phyloP scores from a whole-genome alignment of 2,329 filamentous ascomycete species.

The Verticillium klebahnii region DNA sequence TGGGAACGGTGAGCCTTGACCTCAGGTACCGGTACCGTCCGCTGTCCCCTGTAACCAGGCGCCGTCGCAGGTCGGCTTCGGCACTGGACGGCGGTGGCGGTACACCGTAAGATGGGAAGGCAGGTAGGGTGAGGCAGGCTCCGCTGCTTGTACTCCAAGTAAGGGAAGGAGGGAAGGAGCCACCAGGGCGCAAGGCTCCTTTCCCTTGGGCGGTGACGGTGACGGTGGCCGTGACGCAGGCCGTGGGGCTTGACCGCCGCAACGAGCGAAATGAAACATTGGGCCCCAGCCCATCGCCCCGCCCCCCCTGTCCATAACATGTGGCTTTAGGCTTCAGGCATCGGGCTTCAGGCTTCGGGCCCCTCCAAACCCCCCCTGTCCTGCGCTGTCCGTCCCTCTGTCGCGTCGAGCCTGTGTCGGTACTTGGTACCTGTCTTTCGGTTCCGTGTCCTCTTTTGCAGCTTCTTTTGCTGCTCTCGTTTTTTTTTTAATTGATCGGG shows the following conservation, averaged over 20 bases:
- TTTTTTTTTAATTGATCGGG: neutral
- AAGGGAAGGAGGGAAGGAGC: neutral
- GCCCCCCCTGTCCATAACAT: neutral
- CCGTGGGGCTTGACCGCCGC: slow-evolving; percentile 12
- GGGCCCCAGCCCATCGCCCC: neutral
- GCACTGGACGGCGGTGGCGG: neutral
- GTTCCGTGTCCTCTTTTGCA: neutral
- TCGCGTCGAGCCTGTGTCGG: neutral
- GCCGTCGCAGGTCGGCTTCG: neutral
- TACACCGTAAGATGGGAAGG: neutral
- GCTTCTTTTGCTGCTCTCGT: neutral
- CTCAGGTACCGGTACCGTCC: too few relatives aligned
- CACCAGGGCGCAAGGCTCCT: neutral
- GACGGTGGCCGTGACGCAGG: slow-evolving; percentile 9
- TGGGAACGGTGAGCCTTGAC: too few relatives aligned
- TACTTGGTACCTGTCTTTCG: neutral
- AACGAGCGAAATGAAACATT: slow-evolving; percentile 14
- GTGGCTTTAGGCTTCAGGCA: neutral
- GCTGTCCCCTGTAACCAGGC: neutral
- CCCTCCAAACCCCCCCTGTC: neutral
- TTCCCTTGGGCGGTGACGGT: slow-evolving; percentile 12
- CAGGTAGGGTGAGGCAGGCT: neutral
- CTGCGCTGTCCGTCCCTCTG: neutral
- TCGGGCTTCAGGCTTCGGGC: neutral
- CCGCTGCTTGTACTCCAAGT: neutral